Evolutionary conservation across 805 yeast species (phyloP), one percentile per base, ranked within the genome.

Genomic region (Yamadazyma sp.): DNA sequence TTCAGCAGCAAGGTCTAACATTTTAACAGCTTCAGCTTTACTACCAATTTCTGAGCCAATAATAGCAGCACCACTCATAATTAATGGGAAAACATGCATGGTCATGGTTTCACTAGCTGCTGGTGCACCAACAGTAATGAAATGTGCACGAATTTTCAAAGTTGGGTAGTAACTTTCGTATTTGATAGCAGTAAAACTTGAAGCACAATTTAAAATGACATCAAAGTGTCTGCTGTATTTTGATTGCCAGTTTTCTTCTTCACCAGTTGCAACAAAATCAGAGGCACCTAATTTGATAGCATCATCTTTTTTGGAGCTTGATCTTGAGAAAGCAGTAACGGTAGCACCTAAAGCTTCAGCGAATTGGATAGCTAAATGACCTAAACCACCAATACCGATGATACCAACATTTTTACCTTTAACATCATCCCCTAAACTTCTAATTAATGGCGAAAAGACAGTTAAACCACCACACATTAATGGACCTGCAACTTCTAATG

Each of bases 371-470:
- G 73, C 80, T 66, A 77, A 66, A 62, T 77, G 81, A 31, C 86
- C 86, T 38, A 80, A 67, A 22, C 86, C 86, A 33, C 86, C 86
- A 39, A 80, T 68, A 36, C 84, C 85, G 38, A 74, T 69, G 38
- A 80, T 58, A 27, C 81, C 85, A 33, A 80, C 81, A 29, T 61
- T 69, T 30, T 65, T 64, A 15, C 55, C 55, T 8, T 48, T 67
- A 17, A 39, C 43, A 19, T 23, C 40, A n/a, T 33, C 24, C n/a
- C n/a, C n/a, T n/a, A n/a, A n/a, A 37, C 71, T 75, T 56, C 75
- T 63, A 21, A 58, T 61, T 43, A 75, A 54, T 16, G 81, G 81
- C 19, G 75, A 70, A 46, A 59, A 75, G 12, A 69, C 75, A 6
- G 80, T 75, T 39, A 74, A 59, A 31, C 80, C 81, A 39, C 76